These are phyloP conservation scores for Phycomyces nitens DNA, from an alignment of 192 early-diverging fungal species.

Conservation along the genomic window DNA sequence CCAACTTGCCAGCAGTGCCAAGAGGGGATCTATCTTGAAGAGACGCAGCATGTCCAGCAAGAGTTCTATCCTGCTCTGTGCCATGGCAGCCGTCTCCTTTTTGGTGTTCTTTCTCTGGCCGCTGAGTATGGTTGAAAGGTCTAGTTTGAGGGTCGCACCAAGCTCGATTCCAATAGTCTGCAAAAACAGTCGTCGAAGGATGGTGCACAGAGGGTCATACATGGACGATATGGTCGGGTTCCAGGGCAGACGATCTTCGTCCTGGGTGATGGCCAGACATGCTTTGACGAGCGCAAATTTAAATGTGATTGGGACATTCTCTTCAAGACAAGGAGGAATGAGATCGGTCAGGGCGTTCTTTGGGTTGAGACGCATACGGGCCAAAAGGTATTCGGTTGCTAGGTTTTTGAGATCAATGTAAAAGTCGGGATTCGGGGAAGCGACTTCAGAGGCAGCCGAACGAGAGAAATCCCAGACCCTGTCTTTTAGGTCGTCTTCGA, in stretches of 20 bases:
- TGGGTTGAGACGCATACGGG: slow-evolving; percentile 68
- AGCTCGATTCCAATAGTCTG: slow-evolving; percentile 39
- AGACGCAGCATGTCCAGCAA: slow-evolving; percentile 67
- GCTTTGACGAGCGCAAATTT: slow-evolving; percentile 78
- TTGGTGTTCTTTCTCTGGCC: slow-evolving; percentile 26
- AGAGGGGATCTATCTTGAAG: slow-evolving; percentile 65
- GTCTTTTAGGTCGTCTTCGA: slow-evolving; percentile 67
- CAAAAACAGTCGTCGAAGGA: slow-evolving; percentile 60
- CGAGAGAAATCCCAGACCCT: slow-evolving; percentile 26
- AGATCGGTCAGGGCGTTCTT: slow-evolving; percentile 63
- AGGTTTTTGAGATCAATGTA: slow-evolving; percentile 65
- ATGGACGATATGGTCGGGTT: slow-evolving; percentile 54
- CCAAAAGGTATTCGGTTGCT: slow-evolving; percentile 63
- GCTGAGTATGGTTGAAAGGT: neutral
- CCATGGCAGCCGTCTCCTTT: slow-evolving; percentile 33
- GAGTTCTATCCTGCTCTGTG: slow-evolving; percentile 70
- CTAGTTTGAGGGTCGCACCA: neutral
- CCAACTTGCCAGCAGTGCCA: slow-evolving; percentile 66
- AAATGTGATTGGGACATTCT: slow-evolving; percentile 63
- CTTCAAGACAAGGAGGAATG: slow-evolving; percentile 62
- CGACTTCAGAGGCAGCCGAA: neutral
- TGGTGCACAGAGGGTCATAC: slow-evolving; percentile 53
- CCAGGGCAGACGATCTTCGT: slow-evolving; percentile 63
- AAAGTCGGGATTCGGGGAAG: slow-evolving; percentile 30
- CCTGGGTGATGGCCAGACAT: slow-evolving; percentile 62